phyloP scores from a whole-genome alignment of 2,329 filamentous ascomycete genomes.

The Ascochyta clinopodiicola region DNA sequence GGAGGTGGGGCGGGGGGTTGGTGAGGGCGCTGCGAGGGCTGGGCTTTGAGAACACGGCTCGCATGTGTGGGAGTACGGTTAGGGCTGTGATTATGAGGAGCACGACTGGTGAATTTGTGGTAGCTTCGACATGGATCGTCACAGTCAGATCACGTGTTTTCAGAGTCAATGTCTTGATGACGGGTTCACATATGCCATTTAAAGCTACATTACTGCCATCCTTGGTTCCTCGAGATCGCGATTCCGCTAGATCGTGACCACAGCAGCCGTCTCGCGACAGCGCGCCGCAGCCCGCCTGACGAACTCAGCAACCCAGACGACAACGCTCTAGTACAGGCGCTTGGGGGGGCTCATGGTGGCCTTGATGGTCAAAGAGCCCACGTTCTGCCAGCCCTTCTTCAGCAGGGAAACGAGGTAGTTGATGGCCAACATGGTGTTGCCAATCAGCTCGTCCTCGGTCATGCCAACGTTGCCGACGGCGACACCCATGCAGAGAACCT shows the following conservation, averaged over 20 bases:
- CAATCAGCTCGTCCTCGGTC: constrained; percentile 92
- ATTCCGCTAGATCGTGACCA: constrained; percentile 30
- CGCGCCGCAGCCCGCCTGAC: constrained; percentile 18
- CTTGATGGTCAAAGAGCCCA: constrained; percentile 99
- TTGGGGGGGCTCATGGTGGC: constrained; percentile 99
- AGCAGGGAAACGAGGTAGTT: constrained; percentile 99
- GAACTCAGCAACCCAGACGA: constrained; percentile 22
- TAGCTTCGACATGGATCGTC: too few relatives aligned
- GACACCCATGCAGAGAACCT: constrained; percentile 99
- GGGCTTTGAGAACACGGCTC: not conserved
- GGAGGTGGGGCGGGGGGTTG: not conserved
- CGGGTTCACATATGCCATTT: constrained; percentile 17
- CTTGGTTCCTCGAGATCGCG: constrained; percentile 23
- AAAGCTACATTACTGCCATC: constrained; percentile 42
- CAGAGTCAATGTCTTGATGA: not conserved
- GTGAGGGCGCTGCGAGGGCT: not conserved
- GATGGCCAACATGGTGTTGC: constrained; percentile 99
- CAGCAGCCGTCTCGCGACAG: constrained; percentile 26
- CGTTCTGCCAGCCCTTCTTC: constrained; percentile 99
- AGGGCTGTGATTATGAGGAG: too few relatives aligned
- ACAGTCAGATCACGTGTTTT: too few relatives aligned
- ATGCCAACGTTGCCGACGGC: constrained; percentile 98
- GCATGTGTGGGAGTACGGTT: too few relatives aligned
- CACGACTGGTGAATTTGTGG: too few relatives aligned
- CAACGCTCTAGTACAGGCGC: constrained; percentile 82